Evolutionary conservation across 768 basidiomycete genomes (phyloP).

Genomic region (Coprinellus micaceus): DNA sequence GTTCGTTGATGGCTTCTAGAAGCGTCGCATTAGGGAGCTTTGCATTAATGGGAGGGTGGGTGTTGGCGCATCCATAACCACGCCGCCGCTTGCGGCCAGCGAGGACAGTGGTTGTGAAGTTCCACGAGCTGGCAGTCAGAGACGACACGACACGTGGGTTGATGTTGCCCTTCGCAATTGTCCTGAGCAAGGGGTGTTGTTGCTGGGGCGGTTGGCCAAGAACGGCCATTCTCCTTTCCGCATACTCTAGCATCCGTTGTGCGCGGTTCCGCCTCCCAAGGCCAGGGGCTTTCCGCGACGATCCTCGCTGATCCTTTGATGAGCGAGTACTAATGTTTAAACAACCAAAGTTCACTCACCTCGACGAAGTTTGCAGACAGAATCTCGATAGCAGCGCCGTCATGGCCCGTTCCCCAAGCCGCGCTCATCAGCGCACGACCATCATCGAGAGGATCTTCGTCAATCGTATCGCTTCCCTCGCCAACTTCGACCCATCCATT

Average conservation of each 20-base stretch:
- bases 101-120: constrained; percentile 25
- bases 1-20: constrained; percentile 38
- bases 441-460: constrained; percentile 46
- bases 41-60: constrained; percentile 24
- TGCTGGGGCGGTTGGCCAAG: constrained; percentile 26
- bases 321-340: background rate
- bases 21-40: constrained; percentile 37
- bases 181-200: background rate
- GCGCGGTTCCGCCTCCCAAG: constrained; percentile 57
- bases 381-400: constrained; percentile 74
- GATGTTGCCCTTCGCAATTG: background rate
- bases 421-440: constrained; percentile 61
- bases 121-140: constrained; percentile 10
- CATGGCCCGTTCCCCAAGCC: constrained; percentile 76
- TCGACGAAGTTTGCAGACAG: constrained; percentile 59
- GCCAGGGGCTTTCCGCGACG: constrained; percentile 47
- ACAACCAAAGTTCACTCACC: constrained; percentile 41
- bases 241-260: constrained; percentile 67
- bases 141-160: background rate
- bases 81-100: constrained; percentile 43
- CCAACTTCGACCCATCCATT: constrained; percentile 20
- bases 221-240: constrained; percentile 50
- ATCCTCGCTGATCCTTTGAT: constrained; percentile 39
- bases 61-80: constrained; percentile 24
- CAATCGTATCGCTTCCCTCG: constrained; percentile 16